Conservation (phyloP, 2,329 filamentous ascomycete species). For the Ophiostoma fasciatum region DNA sequence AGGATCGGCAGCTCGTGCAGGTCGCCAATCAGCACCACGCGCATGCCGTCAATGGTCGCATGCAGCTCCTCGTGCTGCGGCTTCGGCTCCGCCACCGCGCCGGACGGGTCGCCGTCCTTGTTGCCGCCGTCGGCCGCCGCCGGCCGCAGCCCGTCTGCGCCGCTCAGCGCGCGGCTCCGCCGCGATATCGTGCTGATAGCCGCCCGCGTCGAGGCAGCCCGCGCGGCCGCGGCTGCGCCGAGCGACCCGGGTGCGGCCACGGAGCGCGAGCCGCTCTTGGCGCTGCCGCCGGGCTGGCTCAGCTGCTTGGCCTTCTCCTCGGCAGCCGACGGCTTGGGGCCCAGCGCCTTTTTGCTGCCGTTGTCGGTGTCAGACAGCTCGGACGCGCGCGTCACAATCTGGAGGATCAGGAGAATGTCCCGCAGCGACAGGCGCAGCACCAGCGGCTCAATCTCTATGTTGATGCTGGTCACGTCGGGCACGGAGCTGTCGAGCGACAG, state of each 20-base stretch:
- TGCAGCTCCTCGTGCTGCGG: constrained; percentile 58
- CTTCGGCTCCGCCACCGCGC: constrained; percentile 17
- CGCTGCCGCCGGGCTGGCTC: constrained; percentile 24
- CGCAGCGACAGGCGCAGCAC: constrained; percentile 81
- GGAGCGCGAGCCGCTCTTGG: constrained; percentile 14
- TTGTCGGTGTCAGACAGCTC: constrained; percentile 54
- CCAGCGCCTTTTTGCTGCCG: constrained; percentile 35
- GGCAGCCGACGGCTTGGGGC: constrained; percentile 24
- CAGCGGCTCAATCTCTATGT: constrained; percentile 78
- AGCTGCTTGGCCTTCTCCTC: constrained; percentile 43
- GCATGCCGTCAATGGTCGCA: constrained; percentile 74
- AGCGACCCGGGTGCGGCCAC: not conserved
- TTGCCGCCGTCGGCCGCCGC: not conserved
- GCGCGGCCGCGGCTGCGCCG: constrained; percentile 18
- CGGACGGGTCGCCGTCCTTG: constrained; percentile 17
- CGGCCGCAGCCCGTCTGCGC: not conserved
- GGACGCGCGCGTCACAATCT: constrained; percentile 81
- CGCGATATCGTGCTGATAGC: not conserved
- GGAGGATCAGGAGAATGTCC: constrained; percentile 85
- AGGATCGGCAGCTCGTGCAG: constrained; percentile 89
- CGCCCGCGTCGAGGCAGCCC: not conserved
- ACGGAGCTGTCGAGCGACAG: constrained; percentile 65
- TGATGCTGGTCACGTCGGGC: constrained; percentile 57
- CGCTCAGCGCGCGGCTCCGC: not conserved
- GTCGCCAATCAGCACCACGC: constrained; percentile 89